Percentiles rank a stretch among this genome's conserved stretches.
These are phyloP conservation scores for Fonsecaea multimorphosa DNA, from an alignment of 2,329 filamentous ascomycete genomes.

Conservation along the genomic window DNA sequence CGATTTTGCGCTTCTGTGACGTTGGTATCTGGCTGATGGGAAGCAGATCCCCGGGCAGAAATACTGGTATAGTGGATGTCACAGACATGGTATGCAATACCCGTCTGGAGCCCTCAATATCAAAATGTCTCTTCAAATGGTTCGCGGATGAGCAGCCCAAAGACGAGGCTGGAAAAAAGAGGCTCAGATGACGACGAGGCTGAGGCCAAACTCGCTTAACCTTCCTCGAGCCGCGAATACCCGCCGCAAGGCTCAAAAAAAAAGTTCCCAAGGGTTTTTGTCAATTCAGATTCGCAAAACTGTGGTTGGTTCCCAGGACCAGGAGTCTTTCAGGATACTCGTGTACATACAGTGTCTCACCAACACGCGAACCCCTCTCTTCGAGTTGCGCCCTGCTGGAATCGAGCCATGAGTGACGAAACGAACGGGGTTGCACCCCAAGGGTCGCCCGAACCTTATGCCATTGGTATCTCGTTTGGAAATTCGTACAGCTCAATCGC, in stretches of 20 bases:
- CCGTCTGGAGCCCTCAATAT: not conserved
- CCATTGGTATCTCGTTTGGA: slow-evolving; percentile 96
- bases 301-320: slow-evolving; percentile 4
- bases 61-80: slow-evolving; percentile 67
- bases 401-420: slow-evolving; percentile 57
- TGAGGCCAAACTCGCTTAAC: slow-evolving; percentile 26
- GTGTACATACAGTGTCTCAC: not conserved
- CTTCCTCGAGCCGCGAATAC: slow-evolving; percentile 17
- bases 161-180: not conserved
- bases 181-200: slow-evolving; percentile 23
- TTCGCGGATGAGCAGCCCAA: not conserved
- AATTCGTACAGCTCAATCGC: slow-evolving; percentile 99
- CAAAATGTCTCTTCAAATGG: not conserved
- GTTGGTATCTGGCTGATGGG: slow-evolving; percentile 70
- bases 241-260: slow-evolving; percentile 32
- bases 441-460: slow-evolving; percentile 60
- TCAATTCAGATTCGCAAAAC: not conserved
- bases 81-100: not conserved
- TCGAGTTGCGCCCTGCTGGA: not conserved
- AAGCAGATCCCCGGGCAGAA: slow-evolving; percentile 83
- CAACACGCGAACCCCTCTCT: not conserved
- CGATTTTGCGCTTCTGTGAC: slow-evolving; percentile 68
- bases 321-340: not conserved
- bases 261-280: slow-evolving; percentile 35
- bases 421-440: slow-evolving; percentile 55